phyloP scores from a whole-genome alignment of 768 basidiomycete species.

The Austroboletus eburneus region DNA sequence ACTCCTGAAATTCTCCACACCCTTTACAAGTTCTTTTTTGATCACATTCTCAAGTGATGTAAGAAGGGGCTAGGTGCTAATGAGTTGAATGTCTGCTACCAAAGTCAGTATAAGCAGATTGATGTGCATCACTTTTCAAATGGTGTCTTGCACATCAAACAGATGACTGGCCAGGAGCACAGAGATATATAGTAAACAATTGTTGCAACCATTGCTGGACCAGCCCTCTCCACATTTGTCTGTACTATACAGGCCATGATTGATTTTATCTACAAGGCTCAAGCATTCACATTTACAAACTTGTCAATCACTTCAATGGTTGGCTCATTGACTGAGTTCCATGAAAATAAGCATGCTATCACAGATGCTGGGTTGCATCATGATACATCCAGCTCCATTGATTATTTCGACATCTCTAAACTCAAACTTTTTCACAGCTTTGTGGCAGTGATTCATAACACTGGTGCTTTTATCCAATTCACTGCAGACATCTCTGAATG shows the following conservation, averaged over 20 bases:
- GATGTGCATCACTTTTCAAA: conserved; percentile 36
- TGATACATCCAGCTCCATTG: neutral
- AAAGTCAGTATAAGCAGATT: conserved; percentile 5
- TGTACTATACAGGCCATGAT: conserved; percentile 10
- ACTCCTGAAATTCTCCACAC: conserved; percentile 26
- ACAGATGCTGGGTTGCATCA: conserved; percentile 2
- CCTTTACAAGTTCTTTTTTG: conserved; percentile 9
- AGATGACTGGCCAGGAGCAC: conserved; percentile 40
- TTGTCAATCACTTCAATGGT: conserved; percentile 7
- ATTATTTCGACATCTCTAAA: conserved; percentile 25
- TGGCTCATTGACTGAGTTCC: conserved; percentile 7
- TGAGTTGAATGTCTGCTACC: neutral
- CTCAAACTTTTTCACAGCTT: conserved; percentile 14
- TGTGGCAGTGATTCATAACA: conserved; percentile 6
- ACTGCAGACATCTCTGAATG: conserved; percentile 27
- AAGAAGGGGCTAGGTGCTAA: conserved; percentile 1
- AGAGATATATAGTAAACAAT: conserved; percentile 35
- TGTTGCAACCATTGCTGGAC: conserved; percentile 13
- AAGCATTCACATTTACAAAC: conserved; percentile 10
- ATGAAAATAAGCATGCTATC: conserved; percentile 13
- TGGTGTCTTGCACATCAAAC: conserved; percentile 38
- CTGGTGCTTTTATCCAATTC: conserved; percentile 23
- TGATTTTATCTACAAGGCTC: conserved; percentile 27
- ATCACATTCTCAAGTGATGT: conserved; percentile 12
- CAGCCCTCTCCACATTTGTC: neutral